Conservation (phyloP, 2,329 filamentous ascomycete genomes). For the Tolypocladium sp. region DNA sequence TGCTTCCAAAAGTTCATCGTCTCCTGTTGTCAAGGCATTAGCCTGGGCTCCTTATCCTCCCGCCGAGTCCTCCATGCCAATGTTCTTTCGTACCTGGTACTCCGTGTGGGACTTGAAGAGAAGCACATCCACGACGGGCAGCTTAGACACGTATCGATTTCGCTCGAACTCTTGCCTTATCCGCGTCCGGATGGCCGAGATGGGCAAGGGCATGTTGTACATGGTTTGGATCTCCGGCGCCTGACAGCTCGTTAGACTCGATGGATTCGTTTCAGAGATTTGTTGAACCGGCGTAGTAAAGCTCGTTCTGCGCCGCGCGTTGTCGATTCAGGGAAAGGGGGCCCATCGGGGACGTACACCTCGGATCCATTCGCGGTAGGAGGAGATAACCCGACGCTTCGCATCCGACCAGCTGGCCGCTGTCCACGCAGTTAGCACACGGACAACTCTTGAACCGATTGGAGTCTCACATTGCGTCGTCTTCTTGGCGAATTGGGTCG, state of each 20-base stretch:
- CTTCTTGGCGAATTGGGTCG: slow-evolving; percentile 80
- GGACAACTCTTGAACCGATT: background rate
- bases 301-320: background rate
- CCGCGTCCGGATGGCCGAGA: slow-evolving; percentile 82
- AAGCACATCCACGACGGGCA: slow-evolving; percentile 80
- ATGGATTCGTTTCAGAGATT: background rate
- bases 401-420: slow-evolving; percentile 86
- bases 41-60: background rate
- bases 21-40: slow-evolving; percentile 54
- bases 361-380: slow-evolving; percentile 94
- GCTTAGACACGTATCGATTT: slow-evolving; percentile 85
- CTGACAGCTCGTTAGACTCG: slow-evolving; percentile 35
- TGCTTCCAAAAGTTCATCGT: slow-evolving; percentile 99
- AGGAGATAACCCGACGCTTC: slow-evolving; percentile 73
- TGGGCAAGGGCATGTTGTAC: slow-evolving; percentile 87
- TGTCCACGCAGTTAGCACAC: slow-evolving; percentile 35
- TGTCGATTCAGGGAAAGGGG: background rate
- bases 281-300: background rate
- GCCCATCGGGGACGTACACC: slow-evolving; percentile 56
- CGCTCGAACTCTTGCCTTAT: slow-evolving; percentile 95
- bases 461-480: slow-evolving; percentile 63
- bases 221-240: slow-evolving; percentile 94
- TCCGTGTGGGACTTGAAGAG: slow-evolving; percentile 87
- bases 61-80: background rate
- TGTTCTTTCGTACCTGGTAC: slow-evolving; percentile 62